Conservation (phyloP, 2,329 filamentous ascomycete species). For the Penicillium thymicola region DNA sequence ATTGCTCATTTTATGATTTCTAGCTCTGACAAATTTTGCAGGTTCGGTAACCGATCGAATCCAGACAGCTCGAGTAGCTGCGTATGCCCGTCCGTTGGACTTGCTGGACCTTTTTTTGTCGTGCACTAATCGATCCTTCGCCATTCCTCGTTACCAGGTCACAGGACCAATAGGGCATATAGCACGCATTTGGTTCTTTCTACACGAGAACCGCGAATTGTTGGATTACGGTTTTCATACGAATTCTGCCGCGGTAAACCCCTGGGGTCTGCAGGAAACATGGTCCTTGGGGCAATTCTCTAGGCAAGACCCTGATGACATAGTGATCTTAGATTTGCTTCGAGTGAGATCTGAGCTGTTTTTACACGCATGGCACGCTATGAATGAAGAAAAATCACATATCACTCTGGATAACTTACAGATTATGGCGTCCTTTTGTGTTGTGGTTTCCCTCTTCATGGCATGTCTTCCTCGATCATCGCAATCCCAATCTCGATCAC, state of each 20-base stretch:
- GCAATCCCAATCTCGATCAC: slow-evolving; percentile 26
- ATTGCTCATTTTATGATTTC: neutral
- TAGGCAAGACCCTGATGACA: slow-evolving; percentile 35
- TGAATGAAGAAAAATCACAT: slow-evolving; percentile 42
- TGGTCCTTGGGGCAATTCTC: slow-evolving; percentile 23
- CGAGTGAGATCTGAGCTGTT: slow-evolving; percentile 47
- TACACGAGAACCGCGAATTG: slow-evolving; percentile 40
- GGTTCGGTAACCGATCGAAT: slow-evolving; percentile 57
- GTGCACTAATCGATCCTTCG: slow-evolving; percentile 58
- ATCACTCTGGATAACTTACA: slow-evolving; percentile 51
- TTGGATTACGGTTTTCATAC: slow-evolving; percentile 50
- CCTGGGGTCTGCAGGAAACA: slow-evolving; percentile 24
- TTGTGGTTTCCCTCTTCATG: slow-evolving; percentile 39
- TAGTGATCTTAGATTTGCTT: slow-evolving; percentile 46
- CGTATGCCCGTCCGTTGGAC: slow-evolving; percentile 63
- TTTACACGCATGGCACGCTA: slow-evolving; percentile 43
- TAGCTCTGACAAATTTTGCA: slow-evolving; percentile 31
- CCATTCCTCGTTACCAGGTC: slow-evolving; percentile 19
- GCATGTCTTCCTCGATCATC: slow-evolving; percentile 34
- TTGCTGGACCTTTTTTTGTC: slow-evolving; percentile 66
- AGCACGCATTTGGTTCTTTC: slow-evolving; percentile 41
- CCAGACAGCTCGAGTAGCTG: slow-evolving; percentile 63
- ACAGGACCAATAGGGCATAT: slow-evolving; percentile 31
- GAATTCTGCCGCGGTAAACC: slow-evolving; percentile 19
- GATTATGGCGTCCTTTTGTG: slow-evolving; percentile 49